Evolutionary conservation across 2,329 filamentous ascomycete genomes (phyloP).

Genomic region (Paracoccidioides brasiliensis): DNA sequence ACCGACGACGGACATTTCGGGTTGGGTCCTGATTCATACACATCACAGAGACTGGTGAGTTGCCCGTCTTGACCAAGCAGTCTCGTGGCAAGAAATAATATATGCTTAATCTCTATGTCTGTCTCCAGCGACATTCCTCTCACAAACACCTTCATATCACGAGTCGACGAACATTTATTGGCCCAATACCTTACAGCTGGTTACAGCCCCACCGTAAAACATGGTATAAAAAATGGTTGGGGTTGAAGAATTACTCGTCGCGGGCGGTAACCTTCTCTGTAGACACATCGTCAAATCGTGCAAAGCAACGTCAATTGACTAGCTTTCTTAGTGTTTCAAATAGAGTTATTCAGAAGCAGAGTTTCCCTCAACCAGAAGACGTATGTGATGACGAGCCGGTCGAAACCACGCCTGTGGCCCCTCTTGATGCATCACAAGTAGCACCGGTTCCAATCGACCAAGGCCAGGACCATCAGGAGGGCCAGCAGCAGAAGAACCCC

Average conservation of each 20-base stretch:
- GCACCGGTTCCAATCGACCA: neutral
- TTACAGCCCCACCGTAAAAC: constrained; percentile 48
- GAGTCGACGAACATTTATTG: constrained; percentile 50
- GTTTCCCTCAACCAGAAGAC: constrained; percentile 25
- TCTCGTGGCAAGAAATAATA: constrained; percentile 3
- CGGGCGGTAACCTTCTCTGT: constrained; percentile 40
- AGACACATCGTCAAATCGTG: constrained; percentile 26
- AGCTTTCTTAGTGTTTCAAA: constrained; percentile 19
- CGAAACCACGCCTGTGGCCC: constrained; percentile 5
- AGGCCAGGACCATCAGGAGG: too few species aligned
- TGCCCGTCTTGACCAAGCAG: neutral
- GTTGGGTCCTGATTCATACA: constrained; percentile 40
- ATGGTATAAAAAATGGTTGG: constrained; percentile 43
- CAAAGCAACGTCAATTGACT: constrained; percentile 24
- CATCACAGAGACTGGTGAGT: constrained; percentile 40
- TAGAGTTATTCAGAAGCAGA: constrained; percentile 14
- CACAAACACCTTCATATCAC: constrained; percentile 50
- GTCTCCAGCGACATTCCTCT: constrained; percentile 43
- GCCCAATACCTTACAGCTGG: constrained; percentile 53
- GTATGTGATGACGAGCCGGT: constrained; percentile 12
- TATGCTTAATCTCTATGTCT: neutral
- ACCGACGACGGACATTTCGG: constrained; percentile 18
- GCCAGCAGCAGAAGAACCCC: neutral
- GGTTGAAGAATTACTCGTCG: constrained; percentile 35
- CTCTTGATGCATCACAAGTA: constrained; percentile 5